phyloP scores from a whole-genome alignment of 331 rosid species.

The Telfairia occidentalis region DNA sequence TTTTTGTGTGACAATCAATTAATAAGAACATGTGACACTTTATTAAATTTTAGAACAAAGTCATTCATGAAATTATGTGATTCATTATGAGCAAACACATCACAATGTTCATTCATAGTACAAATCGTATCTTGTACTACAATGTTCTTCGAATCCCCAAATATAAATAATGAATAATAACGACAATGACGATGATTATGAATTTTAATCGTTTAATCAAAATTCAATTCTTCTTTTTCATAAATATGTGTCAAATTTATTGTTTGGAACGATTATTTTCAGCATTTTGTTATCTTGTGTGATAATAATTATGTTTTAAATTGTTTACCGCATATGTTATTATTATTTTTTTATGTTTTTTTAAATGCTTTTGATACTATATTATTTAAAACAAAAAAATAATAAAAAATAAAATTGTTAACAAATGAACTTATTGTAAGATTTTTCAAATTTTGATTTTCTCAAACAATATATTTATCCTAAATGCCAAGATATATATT shows the following conservation, averaged over 20 bases:
- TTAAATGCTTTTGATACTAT: too few species aligned
- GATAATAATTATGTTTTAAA: too few species aligned
- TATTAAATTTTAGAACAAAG: background rate
- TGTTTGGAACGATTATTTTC: too few species aligned
- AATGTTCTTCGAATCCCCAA: background rate
- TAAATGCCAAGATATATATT: too few species aligned
- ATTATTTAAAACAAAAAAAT: too few species aligned
- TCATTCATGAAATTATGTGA: background rate
- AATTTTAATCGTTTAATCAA: background rate
- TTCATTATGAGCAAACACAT: conserved; percentile 2
- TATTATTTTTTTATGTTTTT: too few species aligned
- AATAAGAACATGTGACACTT: conserved; percentile 1
- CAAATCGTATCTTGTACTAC: background rate
- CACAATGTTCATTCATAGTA: conserved; percentile 2
- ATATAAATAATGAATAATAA: background rate
- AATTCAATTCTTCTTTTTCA: background rate
- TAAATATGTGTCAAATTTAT: background rate
- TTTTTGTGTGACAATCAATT: background rate
- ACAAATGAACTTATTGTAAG: too few species aligned
- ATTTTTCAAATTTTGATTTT: too few species aligned
- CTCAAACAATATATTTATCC: too few species aligned
- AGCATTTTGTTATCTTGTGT: too few species aligned
- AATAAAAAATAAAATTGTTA: too few species aligned
- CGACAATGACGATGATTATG: background rate
- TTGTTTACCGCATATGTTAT: too few species aligned